Base-by-base conservation (phyloP, 2,329 filamentous ascomycete genomes). In the Orbilia blumenaviensis region DNA sequence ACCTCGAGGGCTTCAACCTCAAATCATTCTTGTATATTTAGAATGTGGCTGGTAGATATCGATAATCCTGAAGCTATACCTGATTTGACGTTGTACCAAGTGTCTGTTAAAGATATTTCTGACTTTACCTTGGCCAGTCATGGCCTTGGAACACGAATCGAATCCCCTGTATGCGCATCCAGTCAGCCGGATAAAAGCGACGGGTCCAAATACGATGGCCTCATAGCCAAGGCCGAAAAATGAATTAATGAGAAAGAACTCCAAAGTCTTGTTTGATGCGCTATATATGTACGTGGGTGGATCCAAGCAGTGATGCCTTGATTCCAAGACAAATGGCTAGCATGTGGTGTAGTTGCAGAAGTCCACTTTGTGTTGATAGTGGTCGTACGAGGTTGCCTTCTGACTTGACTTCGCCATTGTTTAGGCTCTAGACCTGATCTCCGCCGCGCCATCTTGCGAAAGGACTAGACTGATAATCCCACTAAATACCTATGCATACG, bases 331-430 rank as follows among this genome's bases (percentile, higher is more conserved):
- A n/a, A n/a, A 10, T 34, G 5, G 29, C 18, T 23, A 46, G 42
- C 42, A 46, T 46, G 18, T 16, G 16, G 41, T 23, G 23, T 12
- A 46, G 18, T 36, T 38, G 32, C n/a, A 36, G 12, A 36, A 38
- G 16, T 9, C 52, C 52, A 38, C 52, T 23, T 25, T 56, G 52
- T 56, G 52, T 56, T 56, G 52, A 56, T 25, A 36, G 29, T 38
- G 52, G 52, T 56, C 52, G 52, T 36, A 56, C 32, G 32, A 56
- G 32, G 52, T 38, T 25, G 18, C 3, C 8, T 38, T 56, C n/a
- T 10, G 14, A 56, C 9, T 12, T 7, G 23, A 56, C 52, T 56
- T 56, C 32, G 16, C 52, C 48, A 54, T 54, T 9, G 4, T 41
- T 12, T 8, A 34, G 36, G 10, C 36, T n/a, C 12, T 41, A 3